Evolutionary conservation across 306 rosid species (phyloP).

Genomic region (Castanea mollissima): DNA sequence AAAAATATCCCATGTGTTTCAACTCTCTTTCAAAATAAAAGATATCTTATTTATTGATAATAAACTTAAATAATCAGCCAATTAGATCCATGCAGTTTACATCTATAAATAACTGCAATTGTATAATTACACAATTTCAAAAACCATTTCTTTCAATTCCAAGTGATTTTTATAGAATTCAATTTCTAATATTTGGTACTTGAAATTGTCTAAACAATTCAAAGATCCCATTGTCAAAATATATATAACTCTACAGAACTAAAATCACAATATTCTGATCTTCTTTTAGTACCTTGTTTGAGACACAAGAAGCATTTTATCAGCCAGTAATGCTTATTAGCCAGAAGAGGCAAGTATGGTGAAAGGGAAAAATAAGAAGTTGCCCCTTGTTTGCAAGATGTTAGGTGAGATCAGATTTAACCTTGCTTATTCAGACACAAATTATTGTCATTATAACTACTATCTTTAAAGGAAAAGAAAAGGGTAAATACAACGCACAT

Average conservation of each 20-base stretch:
- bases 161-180: not conserved
- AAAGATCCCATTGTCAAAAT: not conserved
- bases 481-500: not conserved
- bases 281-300: not conserved
- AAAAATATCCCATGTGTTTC: slow-evolving; percentile 1
- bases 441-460: not conserved
- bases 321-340: not conserved
- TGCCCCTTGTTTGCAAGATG: not conserved
- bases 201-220: not conserved
- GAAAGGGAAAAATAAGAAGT: not conserved
- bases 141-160: not conserved
- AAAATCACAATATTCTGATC: not conserved
- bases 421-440: not conserved
- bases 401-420: not conserved
- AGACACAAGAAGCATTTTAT: not conserved
- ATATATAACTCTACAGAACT: not conserved
- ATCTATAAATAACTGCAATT: slow-evolving; percentile 7
- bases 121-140: not conserved
- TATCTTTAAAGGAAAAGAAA: not conserved
- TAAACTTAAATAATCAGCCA: not conserved
- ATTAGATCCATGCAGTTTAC: slow-evolving; percentile 8
- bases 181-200: not conserved
- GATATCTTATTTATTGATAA: not conserved
- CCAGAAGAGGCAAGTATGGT: not conserved
- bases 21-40: slow-evolving; percentile 3